Evolutionary conservation across 768 basidiomycete species (phyloP).

Genomic region (Lentinula detonsa): DNA sequence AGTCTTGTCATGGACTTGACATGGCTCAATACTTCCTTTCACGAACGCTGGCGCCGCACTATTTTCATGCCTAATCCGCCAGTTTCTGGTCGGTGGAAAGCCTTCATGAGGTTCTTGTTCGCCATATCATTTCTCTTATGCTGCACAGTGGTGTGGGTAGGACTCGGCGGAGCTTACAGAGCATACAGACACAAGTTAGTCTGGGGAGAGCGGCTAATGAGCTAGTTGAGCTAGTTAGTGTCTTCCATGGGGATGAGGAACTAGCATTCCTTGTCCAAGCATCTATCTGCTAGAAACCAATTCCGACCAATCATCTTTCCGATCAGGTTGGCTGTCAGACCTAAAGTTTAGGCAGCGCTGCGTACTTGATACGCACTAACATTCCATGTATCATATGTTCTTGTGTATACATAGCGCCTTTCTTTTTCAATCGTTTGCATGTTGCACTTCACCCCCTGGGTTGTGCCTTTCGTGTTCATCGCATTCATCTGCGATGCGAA

Average conservation of each 20-base stretch:
- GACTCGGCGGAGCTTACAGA: constrained; percentile 59
- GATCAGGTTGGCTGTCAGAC: too few relatives aligned
- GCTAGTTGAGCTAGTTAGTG: constrained; percentile 26
- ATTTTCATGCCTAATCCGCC: constrained; percentile 71
- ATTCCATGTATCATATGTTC: too few relatives aligned
- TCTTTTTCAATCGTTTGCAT: too few relatives aligned
- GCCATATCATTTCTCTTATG: constrained; percentile 51
- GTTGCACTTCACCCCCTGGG: too few relatives aligned
- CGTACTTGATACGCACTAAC: background rate
- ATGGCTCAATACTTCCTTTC: constrained; percentile 77
- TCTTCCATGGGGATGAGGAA: background rate
- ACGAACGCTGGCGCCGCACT: constrained; percentile 67
- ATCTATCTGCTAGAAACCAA: too few relatives aligned
- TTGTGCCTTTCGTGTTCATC: too few relatives aligned
- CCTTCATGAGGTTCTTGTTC: constrained; percentile 55
- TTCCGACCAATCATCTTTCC: too few relatives aligned
- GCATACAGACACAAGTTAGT: constrained; percentile 72
- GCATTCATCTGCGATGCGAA: too few relatives aligned
- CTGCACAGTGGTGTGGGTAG: constrained; percentile 54
- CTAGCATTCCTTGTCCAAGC: too few relatives aligned
- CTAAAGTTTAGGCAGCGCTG: background rate
- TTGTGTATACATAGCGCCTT: too few relatives aligned
- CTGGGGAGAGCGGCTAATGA: constrained; percentile 78
- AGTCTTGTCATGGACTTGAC: constrained; percentile 55
- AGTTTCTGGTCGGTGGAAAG: constrained; percentile 68